Base-by-base conservation (phyloP, 2,329 filamentous ascomycete species). In the Mycocentrospora acerina region DNA sequence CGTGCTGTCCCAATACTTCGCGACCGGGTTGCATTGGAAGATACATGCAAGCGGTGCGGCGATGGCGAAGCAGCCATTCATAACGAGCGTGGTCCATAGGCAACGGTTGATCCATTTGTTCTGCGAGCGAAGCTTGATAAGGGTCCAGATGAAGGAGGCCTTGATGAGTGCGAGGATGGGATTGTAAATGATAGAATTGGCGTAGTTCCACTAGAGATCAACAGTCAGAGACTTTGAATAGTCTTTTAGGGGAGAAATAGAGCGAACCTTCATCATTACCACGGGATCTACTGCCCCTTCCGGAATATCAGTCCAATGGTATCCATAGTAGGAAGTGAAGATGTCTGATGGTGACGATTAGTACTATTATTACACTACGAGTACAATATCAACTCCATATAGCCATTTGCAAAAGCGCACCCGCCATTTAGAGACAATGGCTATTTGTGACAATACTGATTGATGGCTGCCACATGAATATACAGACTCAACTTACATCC, bases 1-100 rank as follows among this genome's bases (percentile, higher is more conserved):
- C 3, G 32, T 39, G 19, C 43, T 51, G 29, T 65, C 46, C 60
- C 60, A 67, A 24, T 54, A 59, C 17, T 32, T 52, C 7, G 36
- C n/a, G 10, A 64, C 39, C 2, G 61, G 61, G 17, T 51, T 38
- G 36, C 60, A 67, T 27, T 60, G 56, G 17, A 63, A 51, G 16
- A 63, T 50, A 13, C 37, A 44, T 16, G 36, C 40, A n/a, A 56
- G 31, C 2, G 53, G 38, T 5, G 44, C 46, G 7, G 39, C 44
- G 26, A 56, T 38, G 7, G 40, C 40, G 37, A 49, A 56, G 16
- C 35, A 29, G 7, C 24, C 48, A 22, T 56, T 54, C 7, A 53
- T 24, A 2, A 33, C 25, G 4, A 52, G 34, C 6, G 48, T 46
- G 3, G 37, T 30, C 45, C 51, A 54, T 4, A 56, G 37, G 18